Evolutionary conservation across 495 filamentous ascomycete species (phyloP).

Genomic region (Lasiosphaeria miniovina): DNA sequence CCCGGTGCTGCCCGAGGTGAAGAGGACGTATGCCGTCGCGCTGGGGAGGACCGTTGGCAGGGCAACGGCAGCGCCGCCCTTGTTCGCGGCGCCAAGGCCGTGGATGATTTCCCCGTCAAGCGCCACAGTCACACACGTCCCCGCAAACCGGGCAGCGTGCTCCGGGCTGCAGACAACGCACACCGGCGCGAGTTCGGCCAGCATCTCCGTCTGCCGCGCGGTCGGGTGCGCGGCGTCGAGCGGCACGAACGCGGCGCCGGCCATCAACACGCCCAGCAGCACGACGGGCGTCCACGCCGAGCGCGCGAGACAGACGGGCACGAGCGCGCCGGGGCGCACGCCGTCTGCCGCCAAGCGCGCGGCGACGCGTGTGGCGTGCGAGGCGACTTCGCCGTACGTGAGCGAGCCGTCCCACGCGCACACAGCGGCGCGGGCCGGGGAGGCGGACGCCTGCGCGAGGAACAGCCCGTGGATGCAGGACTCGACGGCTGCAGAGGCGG

Average conservation of each 20-base stretch:
- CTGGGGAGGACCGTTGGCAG: conserved; percentile 10
- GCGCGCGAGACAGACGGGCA: conserved; percentile 57
- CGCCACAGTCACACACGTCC: conserved; percentile 5
- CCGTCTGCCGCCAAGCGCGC: conserved; percentile 34
- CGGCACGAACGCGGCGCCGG: conserved; percentile 50
- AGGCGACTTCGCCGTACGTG: conserved; percentile 53
- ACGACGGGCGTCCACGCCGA: conserved; percentile 43
- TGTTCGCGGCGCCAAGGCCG: neutral
- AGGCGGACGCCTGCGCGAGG: conserved; percentile 40
- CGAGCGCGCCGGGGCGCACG: conserved; percentile 46
- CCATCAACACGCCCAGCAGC: conserved; percentile 44
- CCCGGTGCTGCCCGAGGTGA: conserved; percentile 62
- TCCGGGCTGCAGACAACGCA: conserved; percentile 17
- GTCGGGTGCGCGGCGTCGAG: conserved; percentile 57
- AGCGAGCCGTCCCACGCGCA: conserved; percentile 58
- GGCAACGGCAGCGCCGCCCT: neutral
- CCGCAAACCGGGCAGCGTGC: conserved; percentile 9
- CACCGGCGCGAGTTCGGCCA: conserved; percentile 28
- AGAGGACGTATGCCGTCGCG: conserved; percentile 48
- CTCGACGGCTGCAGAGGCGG: conserved; percentile 21
- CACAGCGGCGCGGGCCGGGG: conserved; percentile 29
- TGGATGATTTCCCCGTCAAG: conserved; percentile 15
- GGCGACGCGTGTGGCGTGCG: conserved; percentile 34
- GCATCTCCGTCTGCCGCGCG: conserved; percentile 39
- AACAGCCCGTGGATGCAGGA: conserved; percentile 51